phyloP scores from a whole-genome alignment of 345 rosid species.

The Sisymbrium irio region DNA sequence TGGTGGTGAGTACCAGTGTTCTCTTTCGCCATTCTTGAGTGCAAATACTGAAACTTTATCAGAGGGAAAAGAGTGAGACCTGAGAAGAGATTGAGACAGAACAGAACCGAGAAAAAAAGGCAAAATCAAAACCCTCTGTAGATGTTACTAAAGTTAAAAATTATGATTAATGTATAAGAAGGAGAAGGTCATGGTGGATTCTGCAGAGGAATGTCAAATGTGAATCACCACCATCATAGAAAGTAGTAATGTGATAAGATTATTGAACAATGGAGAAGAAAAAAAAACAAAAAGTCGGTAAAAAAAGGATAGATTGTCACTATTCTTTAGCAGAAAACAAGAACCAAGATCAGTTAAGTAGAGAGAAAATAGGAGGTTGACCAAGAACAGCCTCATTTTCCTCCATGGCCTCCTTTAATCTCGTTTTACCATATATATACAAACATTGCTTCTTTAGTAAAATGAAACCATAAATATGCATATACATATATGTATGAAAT shows the following conservation, averaged over 20 bases:
- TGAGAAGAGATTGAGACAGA: neutral
- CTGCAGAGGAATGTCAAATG: slow-evolving; percentile 25
- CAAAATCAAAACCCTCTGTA: slow-evolving; percentile 4
- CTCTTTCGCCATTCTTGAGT: slow-evolving; percentile 36
- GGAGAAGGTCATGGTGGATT: slow-evolving; percentile 4
- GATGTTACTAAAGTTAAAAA: slow-evolving; percentile 38
- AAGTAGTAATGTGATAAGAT: slow-evolving; percentile 46
- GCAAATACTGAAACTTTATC: slow-evolving; percentile 14
- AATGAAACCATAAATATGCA: neutral
- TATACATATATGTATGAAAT: neutral
- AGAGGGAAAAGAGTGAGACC: neutral
- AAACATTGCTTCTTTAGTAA: neutral
- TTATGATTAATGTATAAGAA: neutral
- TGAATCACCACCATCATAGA: slow-evolving; percentile 10
- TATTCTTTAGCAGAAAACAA: slow-evolving; percentile 26
- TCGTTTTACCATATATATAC: slow-evolving; percentile 26
- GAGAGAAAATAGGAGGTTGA: slow-evolving; percentile 50
- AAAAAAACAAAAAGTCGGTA: neutral
- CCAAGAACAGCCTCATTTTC: slow-evolving; percentile 50
- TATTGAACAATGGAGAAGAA: neutral
- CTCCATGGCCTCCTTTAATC: slow-evolving; percentile 35
- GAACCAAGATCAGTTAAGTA: slow-evolving; percentile 17
- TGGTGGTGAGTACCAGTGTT: slow-evolving; percentile 37
- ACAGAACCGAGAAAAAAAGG: slow-evolving; percentile 11
- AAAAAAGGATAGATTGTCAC: neutral